Evolutionary conservation across 2,329 filamentous ascomycete species (phyloP).

Genomic region (Penicillium corylophilum): DNA sequence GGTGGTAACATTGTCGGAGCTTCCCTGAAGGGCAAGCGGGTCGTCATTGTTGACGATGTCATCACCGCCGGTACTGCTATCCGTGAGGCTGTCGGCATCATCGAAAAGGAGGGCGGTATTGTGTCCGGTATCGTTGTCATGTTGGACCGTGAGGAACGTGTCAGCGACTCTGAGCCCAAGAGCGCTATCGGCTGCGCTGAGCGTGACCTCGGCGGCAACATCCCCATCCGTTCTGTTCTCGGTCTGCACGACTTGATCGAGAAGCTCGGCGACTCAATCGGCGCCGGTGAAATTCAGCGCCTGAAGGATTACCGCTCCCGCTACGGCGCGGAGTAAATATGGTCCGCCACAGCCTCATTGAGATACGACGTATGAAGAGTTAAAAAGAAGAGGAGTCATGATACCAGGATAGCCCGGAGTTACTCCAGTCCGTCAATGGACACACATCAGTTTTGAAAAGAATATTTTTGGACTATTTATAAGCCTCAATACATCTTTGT

Average conservation of each 20-base stretch:
- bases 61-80: constrained; percentile 95
- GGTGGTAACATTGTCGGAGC: constrained; percentile 91
- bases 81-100: constrained; percentile 86
- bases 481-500: background rate
- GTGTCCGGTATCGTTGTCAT: constrained; percentile 87
- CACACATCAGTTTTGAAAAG: background rate
- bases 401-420: constrained; percentile 23
- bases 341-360: constrained; percentile 3
- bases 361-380: constrained; percentile 24
- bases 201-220: constrained; percentile 67
- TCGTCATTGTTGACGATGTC: constrained; percentile 93
- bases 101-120: constrained; percentile 77
- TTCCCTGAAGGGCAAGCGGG: constrained; percentile 75
- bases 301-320: constrained; percentile 70
- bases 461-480: background rate
- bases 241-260: constrained; percentile 75
- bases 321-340: constrained; percentile 40
- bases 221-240: constrained; percentile 76
- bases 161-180: constrained; percentile 64
- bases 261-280: constrained; percentile 62
- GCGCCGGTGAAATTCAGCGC: constrained; percentile 61
- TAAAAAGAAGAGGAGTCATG: constrained; percentile 14
- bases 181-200: constrained; percentile 85
- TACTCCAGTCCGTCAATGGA: constrained; percentile 7
- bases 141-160: constrained; percentile 66